Evolutionary conservation across 164 flowering plant genomes (phyloP).

Genomic region (Berberis vulgaris): DNA sequence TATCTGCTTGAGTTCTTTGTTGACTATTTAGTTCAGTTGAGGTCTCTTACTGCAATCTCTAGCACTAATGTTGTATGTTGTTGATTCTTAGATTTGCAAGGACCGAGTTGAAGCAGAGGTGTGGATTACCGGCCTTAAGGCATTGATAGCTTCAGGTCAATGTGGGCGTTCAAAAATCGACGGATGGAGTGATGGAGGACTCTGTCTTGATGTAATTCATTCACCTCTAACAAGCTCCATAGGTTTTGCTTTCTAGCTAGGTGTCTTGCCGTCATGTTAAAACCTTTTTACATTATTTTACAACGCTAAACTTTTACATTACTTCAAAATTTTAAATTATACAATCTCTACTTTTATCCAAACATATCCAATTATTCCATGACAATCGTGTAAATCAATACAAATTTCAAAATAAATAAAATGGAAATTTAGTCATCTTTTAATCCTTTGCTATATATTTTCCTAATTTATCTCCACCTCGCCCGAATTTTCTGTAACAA

Average conservation of each 20-base stretch:
- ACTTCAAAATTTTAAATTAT: too few species aligned
- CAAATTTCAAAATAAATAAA: too few species aligned
- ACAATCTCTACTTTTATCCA: too few species aligned
- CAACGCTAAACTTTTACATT: too few species aligned
- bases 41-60: background rate
- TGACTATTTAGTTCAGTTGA: background rate
- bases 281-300: too few species aligned
- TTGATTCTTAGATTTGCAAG: constrained; percentile 72
- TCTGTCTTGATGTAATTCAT: constrained; percentile 57
- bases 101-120: constrained; percentile 91
- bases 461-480: too few species aligned
- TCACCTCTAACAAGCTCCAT: background rate
- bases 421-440: too few species aligned
- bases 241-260: background rate
- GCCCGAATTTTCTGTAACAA: too few species aligned
- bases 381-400: too few species aligned
- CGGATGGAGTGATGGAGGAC: constrained; percentile 88
- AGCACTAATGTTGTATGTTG: background rate
- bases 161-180: constrained; percentile 94
- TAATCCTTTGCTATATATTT: too few species aligned
- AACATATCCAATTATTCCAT: too few species aligned
- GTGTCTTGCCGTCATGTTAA: background rate
- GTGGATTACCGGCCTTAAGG: constrained; percentile 91
- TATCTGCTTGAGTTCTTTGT: background rate
- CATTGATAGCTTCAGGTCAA: constrained; percentile 67